Percentiles rank a stretch among this genome's conserved stretches.
phyloP scores from a whole-genome alignment of 495 filamentous ascomycete species.

The Penicillium chermesinum region DNA sequence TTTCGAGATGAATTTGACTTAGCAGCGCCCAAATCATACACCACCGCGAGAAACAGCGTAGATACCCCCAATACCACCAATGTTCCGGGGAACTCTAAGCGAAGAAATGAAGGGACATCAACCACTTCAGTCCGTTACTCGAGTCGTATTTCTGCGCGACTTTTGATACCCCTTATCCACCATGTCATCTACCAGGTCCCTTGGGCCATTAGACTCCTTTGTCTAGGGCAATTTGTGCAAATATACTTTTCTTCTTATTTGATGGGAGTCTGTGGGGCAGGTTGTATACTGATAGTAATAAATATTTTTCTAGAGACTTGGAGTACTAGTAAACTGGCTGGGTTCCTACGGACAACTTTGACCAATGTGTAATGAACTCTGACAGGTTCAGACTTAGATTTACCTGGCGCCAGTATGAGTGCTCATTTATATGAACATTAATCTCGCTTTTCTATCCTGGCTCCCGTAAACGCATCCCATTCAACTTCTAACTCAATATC shows the following conservation, averaged over 20 bases:
- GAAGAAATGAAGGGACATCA: constrained; percentile 10
- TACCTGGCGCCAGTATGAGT: too few relatives aligned
- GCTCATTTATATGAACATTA: too few relatives aligned
- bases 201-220: constrained; percentile 8
- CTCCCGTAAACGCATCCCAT: too few relatives aligned
- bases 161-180: constrained; percentile 40
- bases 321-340: too few relatives aligned
- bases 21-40: not conserved
- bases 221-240: constrained; percentile 11
- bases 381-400: not conserved
- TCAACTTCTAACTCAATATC: too few relatives aligned
- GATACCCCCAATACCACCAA: not conserved
- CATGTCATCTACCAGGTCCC: constrained; percentile 10
- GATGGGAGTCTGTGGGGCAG: constrained; percentile 1
- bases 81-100: not conserved
- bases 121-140: constrained; percentile 13
- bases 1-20: constrained; percentile 1
- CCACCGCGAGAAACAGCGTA: constrained; percentile 3
- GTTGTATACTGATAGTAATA: not conserved
- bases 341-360: too few relatives aligned
- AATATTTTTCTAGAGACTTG: not conserved
- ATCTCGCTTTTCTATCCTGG: too few relatives aligned
- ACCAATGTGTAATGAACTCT: not conserved
- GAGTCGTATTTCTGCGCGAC: constrained; percentile 20
- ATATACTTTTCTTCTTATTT: constrained; percentile 10